Evolutionary conservation across 495 filamentous ascomycete species (phyloP).

Genomic region (Cercophora sp.): DNA sequence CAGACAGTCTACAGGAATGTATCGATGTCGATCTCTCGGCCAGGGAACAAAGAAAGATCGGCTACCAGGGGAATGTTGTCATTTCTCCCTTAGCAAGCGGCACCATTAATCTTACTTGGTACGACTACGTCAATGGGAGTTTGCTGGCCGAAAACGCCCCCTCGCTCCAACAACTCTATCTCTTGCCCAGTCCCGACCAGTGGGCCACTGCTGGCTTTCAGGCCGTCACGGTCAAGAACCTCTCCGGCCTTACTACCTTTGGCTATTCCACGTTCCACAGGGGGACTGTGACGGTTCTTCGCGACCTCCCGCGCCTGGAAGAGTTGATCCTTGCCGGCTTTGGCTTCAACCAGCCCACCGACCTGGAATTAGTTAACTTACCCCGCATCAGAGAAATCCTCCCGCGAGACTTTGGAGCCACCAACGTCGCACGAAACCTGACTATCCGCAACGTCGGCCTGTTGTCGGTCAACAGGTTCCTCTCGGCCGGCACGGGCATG

Average conservation of each 20-base stretch:
- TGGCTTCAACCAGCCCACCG: too few species aligned
- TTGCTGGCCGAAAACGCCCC: neutral
- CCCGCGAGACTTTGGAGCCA: neutral
- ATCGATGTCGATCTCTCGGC: neutral
- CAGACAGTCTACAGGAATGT: neutral
- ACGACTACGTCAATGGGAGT: neutral
- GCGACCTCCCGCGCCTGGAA: neutral
- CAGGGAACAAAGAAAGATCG: neutral
- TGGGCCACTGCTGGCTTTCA: neutral
- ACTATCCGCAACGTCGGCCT: neutral
- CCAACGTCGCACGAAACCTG: neutral
- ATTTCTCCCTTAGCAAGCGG: neutral
- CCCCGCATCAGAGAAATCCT: neutral
- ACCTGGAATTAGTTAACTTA: neutral
- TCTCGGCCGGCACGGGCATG: neutral
- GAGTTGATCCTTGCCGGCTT: too few species aligned
- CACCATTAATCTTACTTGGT: neutral
- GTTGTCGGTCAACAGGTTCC: neutral
- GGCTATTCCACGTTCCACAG: neutral
- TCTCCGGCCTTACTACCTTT: neutral
- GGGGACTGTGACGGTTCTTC: neutral
- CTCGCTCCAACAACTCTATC: neutral
- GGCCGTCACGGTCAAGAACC: neutral
- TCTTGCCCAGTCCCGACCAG: neutral
- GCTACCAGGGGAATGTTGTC: neutral